Base-by-base conservation (phyloP, 306 rosid species). In the Fragaria nilgerrensis region DNA sequence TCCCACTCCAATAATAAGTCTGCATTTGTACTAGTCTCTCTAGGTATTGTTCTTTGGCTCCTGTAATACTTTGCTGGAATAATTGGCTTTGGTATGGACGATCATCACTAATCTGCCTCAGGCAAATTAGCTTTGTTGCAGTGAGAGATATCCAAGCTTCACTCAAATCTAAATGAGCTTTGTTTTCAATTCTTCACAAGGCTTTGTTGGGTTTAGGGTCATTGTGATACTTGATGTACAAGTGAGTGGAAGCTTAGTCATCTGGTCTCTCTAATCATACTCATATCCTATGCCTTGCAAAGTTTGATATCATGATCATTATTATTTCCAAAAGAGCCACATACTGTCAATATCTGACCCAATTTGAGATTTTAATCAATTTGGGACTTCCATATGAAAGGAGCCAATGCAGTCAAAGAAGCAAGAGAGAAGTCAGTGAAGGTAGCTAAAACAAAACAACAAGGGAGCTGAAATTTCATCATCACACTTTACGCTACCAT, bases 1-100 rank as follows among this genome's bases (percentile, higher is more conserved):
- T 43, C 3, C 49, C 49, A 11, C 47, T 61, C 43, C 73, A 44
- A 76, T 69, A 44, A 69, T 80, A 69, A 20, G 72, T 72, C 53
- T 66, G 23, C 56, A 50, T 16, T 3, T 47, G 19, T 50, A 53
- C 11, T 53, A 53, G 55, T 43, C 12, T 19, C 59, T 53, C 25
- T 53, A 6, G 12, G 55, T 53, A 53, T 19, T 53, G 59, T 53
- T 53, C 55, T 50, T 50, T 20, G 59, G 25, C 59, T 53, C 59
- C 11, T 53, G 25, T 53, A 53, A 53, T 53, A 50, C 55, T 50
- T 7, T 7, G 59, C 59, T 53, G 25, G 59, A 53, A 53, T 20
- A 7, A 53, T 7, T 53, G 59, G 25, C 59, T 53, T 7, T 36
- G 47, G 69, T 37, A 15, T 22, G 53, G 17, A 4, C 5, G 50